Evolutionary conservation across 2,329 filamentous ascomycete species (phyloP), one percentile per base, ranked within the genome.

Genomic region (Exophiala alcalophila): DNA sequence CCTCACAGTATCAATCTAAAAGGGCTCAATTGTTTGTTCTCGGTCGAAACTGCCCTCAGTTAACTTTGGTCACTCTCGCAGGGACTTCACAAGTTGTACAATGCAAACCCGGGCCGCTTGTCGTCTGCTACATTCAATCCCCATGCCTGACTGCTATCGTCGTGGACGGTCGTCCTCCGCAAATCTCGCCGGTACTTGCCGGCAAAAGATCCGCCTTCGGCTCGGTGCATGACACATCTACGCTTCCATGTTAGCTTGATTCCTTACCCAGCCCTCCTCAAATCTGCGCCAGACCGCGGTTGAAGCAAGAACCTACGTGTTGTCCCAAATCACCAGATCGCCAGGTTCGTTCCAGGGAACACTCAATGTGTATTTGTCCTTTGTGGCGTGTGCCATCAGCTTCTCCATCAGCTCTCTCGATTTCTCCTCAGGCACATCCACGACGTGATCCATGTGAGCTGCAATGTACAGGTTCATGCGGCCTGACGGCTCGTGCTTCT

Each of bases 281-380:
- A n/a, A n/a, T n/a, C n/a, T n/a, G n/a, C n/a, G n/a, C n/a, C n/a
- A n/a, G n/a, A n/a, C n/a, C n/a, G n/a, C n/a, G n/a, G n/a, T n/a
- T n/a, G 32, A 6, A n/a, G 14, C 11, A 31, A 14, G 36, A 40
- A 34, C 45, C 40, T 30, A 48, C 45, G 72, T 72, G 55, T 80
- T 81, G 53, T 81, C 77, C 77, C 77, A 80, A 18, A 77, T 66
- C 12, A 80, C 57, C 47, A 80, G 33, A 54, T 80, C 77, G 0
- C 72, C 67, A 0, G 61, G 54, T 3, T 68, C 54, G 16, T 69
- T 52, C 76, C 76, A 80, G 24, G 62, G 57, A 6, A 78, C 63
- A 4, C 61, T 65, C 8, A 71, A 47, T 0, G 65, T 58, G 50
- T 74, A 74, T 54, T 72, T 71, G 1, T 64, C 58, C 59, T 73